Conservation (phyloP, 83 land plant species). For the Diphasiastrum complanatum region DNA sequence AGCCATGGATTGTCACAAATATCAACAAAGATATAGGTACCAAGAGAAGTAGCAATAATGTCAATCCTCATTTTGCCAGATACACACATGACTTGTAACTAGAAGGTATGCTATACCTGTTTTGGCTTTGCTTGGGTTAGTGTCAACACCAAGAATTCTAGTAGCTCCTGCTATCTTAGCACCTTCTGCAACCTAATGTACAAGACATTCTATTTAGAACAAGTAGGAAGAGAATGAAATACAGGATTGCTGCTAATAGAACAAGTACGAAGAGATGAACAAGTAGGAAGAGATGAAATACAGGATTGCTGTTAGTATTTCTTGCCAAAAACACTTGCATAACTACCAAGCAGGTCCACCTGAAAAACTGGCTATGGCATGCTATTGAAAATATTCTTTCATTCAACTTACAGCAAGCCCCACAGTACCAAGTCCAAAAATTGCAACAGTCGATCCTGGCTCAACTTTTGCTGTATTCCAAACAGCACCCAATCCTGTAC, state of each 20-base stretch:
- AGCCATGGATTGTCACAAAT: too few relatives aligned
- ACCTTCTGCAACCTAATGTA: conserved; percentile 99
- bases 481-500: conserved; percentile 11
- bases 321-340: too few relatives aligned
- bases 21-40: too few relatives aligned
- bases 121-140: conserved; percentile 73
- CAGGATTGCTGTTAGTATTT: too few relatives aligned
- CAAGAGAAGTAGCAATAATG: background rate
- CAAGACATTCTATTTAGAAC: too few relatives aligned
- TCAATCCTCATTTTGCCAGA: background rate
- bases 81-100: background rate
- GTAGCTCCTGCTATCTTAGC: conserved; percentile 96
- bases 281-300: too few relatives aligned
- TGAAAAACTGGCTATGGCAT: too few relatives aligned
- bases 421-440: conserved; percentile 6
- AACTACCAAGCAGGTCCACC: too few relatives aligned
- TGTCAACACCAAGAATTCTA: conserved; percentile 83
- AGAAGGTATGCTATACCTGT: conserved; percentile 37
- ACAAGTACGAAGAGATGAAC: too few relatives aligned
- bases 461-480: conserved; percentile 2
- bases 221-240: too few relatives aligned
- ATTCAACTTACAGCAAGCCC: conserved; percentile 9
- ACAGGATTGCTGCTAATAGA: too few relatives aligned
- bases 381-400: too few relatives aligned
- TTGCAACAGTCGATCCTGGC: background rate